Conservation (phyloP, 1,284 basidiomycete genomes). For the Calocybe gambosa region DNA sequence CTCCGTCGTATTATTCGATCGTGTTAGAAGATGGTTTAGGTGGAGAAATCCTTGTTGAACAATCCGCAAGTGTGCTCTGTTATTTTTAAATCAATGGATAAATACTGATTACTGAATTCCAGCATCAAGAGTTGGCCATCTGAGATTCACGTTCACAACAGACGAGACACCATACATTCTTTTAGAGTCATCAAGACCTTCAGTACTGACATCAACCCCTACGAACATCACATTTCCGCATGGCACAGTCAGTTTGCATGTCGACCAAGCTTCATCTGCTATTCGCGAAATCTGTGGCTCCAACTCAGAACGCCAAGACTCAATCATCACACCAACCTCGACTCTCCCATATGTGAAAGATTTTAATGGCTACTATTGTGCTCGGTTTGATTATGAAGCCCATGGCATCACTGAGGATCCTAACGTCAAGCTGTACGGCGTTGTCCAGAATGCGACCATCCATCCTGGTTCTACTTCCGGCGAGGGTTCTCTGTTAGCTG, state of each 20-base stretch:
- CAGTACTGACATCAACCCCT: slow-evolving; percentile 54
- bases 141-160: slow-evolving; percentile 61
- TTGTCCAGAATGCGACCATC: slow-evolving; percentile 43
- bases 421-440: slow-evolving; percentile 37
- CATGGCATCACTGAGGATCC: neutral
- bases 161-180: slow-evolving; percentile 53
- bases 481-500: slow-evolving; percentile 46
- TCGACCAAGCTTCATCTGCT: slow-evolving; percentile 2
- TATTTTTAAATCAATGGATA: neutral
- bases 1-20: slow-evolving; percentile 65
- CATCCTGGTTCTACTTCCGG: slow-evolving; percentile 24
- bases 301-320: slow-evolving; percentile 73
- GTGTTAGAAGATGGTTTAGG: slow-evolving; percentile 46
- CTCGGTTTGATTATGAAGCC: slow-evolving; percentile 47
- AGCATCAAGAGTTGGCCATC: slow-evolving; percentile 73
- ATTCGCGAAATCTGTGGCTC: slow-evolving; percentile 58
- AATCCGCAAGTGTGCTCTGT: slow-evolving; percentile 57
- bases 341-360: slow-evolving; percentile 43
- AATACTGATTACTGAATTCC: slow-evolving; percentile 8
- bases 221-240: slow-evolving; percentile 57
- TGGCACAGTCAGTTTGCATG: slow-evolving; percentile 46
- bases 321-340: slow-evolving; percentile 55
- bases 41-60: slow-evolving; percentile 53
- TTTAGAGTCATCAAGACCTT: slow-evolving; percentile 63
- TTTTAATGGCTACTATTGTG: slow-evolving; percentile 72